A percentile compares a stretch with the other conserved stretches of the same genome.
phyloP scores from a whole-genome alignment of 2,329 filamentous ascomycete species.

The Leptographium flavum region DNA sequence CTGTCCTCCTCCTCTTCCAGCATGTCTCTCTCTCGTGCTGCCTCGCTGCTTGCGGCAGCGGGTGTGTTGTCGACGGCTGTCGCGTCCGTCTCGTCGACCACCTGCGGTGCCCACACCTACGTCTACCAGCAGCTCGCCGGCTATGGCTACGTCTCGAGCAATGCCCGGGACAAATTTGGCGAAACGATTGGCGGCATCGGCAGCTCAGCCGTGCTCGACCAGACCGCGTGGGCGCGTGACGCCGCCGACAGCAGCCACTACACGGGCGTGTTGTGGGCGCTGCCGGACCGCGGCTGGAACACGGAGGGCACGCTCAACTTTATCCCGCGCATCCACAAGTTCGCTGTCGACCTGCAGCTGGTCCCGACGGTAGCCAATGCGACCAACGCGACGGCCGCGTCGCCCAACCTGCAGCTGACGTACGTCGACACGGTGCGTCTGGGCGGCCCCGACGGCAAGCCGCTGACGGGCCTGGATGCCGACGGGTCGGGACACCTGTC shows the following conservation, averaged over 20 bases:
- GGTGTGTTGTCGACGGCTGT: neutral
- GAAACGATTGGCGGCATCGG: slow-evolving; percentile 57
- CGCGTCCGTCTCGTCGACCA: slow-evolving; percentile 13
- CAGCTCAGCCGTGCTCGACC: slow-evolving; percentile 45
- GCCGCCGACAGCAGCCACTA: slow-evolving; percentile 32
- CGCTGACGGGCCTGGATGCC: slow-evolving; percentile 50
- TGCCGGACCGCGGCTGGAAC: slow-evolving; percentile 63
- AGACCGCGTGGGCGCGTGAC: slow-evolving; percentile 37
- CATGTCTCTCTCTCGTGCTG: neutral
- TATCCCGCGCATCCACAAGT: slow-evolving; percentile 54
- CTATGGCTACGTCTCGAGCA: slow-evolving; percentile 44
- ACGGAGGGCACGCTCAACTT: slow-evolving; percentile 57
- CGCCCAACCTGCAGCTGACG: slow-evolving; percentile 44
- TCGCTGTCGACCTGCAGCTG: slow-evolving; percentile 43
- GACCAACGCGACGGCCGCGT: slow-evolving; percentile 34
- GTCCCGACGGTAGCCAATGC: slow-evolving; percentile 24
- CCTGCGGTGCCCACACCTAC: slow-evolving; percentile 48
- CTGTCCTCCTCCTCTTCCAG: neutral
- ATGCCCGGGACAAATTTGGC: slow-evolving; percentile 50
- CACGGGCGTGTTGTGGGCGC: slow-evolving; percentile 43
- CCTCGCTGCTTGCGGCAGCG: neutral
- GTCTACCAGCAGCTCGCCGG: slow-evolving; percentile 54
- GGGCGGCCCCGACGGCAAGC: slow-evolving; percentile 45
- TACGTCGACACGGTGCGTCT: slow-evolving; percentile 54
- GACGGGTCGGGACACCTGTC: slow-evolving; percentile 36